Evolutionary conservation across 805 yeast genomes (phyloP).

Genomic region (Ogataea nitratoaversa): DNA sequence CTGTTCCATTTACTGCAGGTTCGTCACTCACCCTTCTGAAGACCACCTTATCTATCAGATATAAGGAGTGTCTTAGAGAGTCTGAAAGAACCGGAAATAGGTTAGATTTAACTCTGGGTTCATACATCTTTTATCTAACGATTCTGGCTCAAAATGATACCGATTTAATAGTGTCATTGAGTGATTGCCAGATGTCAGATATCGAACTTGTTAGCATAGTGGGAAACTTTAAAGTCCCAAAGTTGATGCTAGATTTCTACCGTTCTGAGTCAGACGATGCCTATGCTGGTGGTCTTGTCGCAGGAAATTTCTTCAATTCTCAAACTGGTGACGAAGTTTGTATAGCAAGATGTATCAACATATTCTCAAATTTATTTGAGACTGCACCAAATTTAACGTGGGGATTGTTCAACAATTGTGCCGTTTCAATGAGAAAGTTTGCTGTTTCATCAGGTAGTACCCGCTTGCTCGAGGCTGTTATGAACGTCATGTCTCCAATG

Average conservation of each 20-base stretch:
- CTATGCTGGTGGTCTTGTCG: slow-evolving; percentile 12
- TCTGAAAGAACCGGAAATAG: slow-evolving; percentile 6
- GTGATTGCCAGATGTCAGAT: slow-evolving; percentile 31
- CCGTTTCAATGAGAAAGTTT: slow-evolving; percentile 19
- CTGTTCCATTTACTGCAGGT: slow-evolving; percentile 51
- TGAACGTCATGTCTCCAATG: slow-evolving; percentile 22
- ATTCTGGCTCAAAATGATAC: slow-evolving; percentile 33
- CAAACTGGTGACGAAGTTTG: slow-evolving; percentile 22
- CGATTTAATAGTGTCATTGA: slow-evolving; percentile 31
- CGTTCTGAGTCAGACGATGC: slow-evolving; percentile 6
- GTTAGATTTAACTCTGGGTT: slow-evolving; percentile 24
- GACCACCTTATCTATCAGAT: slow-evolving; percentile 40
- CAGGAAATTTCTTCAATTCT: slow-evolving; percentile 17
- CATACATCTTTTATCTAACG: slow-evolving; percentile 29
- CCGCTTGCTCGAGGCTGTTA: slow-evolving; percentile 19
- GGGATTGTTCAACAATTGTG: slow-evolving; percentile 16
- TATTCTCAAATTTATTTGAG: slow-evolving; percentile 13
- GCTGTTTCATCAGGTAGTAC: slow-evolving; percentile 21
- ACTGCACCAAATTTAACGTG: slow-evolving; percentile 14
- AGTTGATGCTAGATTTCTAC: slow-evolving; percentile 15
- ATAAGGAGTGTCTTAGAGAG: slow-evolving; percentile 26
- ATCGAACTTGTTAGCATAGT: slow-evolving; percentile 30
- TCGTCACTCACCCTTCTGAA: slow-evolving; percentile 44
- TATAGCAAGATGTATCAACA: slow-evolving; percentile 20
- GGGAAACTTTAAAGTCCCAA: slow-evolving; percentile 36